phyloP scores from a whole-genome alignment of 139 green algal genomes.

The Chlorella sp. region DNA sequence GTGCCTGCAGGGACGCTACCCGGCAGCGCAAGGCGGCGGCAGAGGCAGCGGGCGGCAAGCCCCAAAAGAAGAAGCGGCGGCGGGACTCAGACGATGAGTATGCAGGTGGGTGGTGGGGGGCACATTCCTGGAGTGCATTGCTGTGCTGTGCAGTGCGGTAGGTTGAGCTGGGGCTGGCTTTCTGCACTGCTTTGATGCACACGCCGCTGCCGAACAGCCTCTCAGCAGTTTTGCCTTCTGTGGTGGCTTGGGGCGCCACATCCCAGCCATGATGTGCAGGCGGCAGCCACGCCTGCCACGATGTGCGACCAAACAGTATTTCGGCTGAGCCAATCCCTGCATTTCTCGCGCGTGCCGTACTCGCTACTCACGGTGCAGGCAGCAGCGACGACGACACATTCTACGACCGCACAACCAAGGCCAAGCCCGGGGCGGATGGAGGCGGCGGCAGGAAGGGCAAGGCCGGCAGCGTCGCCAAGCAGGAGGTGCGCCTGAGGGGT shows the following conservation, averaged over 20 bases:
- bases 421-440: not conserved
- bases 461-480: not conserved
- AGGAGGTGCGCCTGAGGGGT: not conserved
- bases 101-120: not conserved
- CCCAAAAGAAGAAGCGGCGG: conserved; percentile 42
- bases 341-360: not conserved
- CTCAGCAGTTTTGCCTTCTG: no score
- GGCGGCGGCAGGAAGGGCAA: conserved; percentile 27
- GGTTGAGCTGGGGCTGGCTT: no score
- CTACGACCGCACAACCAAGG: conserved; percentile 73
- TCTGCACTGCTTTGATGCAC: no score
- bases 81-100: conserved; percentile 36
- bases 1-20: no score
- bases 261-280: no score
- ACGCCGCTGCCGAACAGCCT: no score
- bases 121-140: not conserved
- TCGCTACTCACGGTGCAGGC: not conserved
- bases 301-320: no score
- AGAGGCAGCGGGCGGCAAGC: conserved; percentile 25
- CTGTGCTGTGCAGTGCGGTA: no score
- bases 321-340: no score
- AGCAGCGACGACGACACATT: conserved; percentile 79
- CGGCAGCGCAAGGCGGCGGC: conserved; percentile 22
- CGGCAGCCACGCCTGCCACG: no score
- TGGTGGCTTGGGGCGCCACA: no score